phyloP scores from a whole-genome alignment of 83 land plant species.

The Picea abies region DNA sequence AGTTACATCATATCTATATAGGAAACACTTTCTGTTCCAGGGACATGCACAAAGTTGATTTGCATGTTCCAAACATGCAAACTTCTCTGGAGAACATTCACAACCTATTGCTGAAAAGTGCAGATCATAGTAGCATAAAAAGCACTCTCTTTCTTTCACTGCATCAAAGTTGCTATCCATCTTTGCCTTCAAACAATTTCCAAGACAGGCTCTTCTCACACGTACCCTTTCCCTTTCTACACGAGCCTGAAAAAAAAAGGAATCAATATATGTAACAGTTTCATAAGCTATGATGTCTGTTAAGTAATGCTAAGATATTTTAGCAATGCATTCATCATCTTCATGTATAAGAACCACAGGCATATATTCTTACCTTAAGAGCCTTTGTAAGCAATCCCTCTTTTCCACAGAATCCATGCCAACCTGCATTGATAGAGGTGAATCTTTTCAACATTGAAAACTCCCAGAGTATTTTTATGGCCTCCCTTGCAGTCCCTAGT shows the following conservation, averaged over 20 bases:
- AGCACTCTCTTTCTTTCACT: conserved; percentile 80
- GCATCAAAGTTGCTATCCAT: conserved; percentile 76
- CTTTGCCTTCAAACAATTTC: not conserved
- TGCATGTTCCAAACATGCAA: conserved; percentile 52
- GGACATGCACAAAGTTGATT: conserved; percentile 36
- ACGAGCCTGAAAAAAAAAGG: conserved; percentile 45
- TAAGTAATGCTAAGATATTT: conserved; percentile 11
- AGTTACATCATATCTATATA: conserved; percentile 35
- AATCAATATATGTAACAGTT: not conserved
- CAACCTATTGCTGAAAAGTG: conserved; percentile 86
- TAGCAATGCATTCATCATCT: not conserved
- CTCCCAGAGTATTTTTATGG: conserved; percentile 50
- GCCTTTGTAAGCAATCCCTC: conserved; percentile 73
- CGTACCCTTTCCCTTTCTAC: conserved; percentile 60
- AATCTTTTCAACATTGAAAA: conserved; percentile 20
- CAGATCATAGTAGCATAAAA: conserved; percentile 81
- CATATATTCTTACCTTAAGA: conserved; percentile 52
- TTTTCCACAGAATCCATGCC: conserved; percentile 68
- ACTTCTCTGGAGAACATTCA: conserved; percentile 68
- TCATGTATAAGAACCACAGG: not conserved
- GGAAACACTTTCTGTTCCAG: conserved; percentile 25
- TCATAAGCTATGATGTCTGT: conserved; percentile 24
- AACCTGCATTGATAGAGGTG: conserved; percentile 29
- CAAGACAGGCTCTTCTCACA: conserved; percentile 44
- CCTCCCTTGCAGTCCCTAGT: conserved; percentile 62